Evolutionary conservation across 164 flowering plant species (phyloP).

Genomic region (Buxus sempervirens): DNA sequence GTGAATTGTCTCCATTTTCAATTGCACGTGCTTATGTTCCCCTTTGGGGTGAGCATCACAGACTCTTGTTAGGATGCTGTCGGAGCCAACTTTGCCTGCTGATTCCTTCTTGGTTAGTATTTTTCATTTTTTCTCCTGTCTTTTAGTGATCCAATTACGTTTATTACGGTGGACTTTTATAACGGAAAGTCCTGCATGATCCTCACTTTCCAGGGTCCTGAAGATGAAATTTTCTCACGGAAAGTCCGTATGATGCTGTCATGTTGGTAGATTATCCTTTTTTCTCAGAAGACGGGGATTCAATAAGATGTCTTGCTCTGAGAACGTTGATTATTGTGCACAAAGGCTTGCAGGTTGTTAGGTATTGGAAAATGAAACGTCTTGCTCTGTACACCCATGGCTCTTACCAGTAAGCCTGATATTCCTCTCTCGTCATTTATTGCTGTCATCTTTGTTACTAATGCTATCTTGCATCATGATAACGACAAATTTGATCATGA

Average conservation of each 20-base stretch:
- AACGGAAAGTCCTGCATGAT: too few relatives aligned
- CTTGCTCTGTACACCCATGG: constrained; percentile 46
- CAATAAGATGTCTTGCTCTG: constrained; percentile 35
- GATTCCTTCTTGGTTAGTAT: constrained; percentile 49
- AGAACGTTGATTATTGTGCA: constrained; percentile 44
- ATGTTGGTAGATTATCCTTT: constrained; percentile 65
- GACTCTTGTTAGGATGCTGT: constrained; percentile 45
- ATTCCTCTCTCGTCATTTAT: too few relatives aligned
- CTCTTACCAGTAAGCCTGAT: constrained; percentile 47
- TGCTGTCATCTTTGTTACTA: too few relatives aligned
- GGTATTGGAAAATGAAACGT: constrained; percentile 34
- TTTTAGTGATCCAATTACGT: not conserved
- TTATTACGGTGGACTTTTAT: too few relatives aligned
- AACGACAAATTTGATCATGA: constrained; percentile 40
- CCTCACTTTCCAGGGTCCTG: constrained; percentile 42
- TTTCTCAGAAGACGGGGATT: constrained; percentile 31
- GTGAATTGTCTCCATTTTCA: too few relatives aligned
- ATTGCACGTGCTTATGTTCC: not conserved
- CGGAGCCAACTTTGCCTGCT: constrained; percentile 53
- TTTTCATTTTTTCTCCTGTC: too few relatives aligned
- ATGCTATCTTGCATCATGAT: not conserved
- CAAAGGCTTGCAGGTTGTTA: constrained; percentile 44
- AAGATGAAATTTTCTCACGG: constrained; percentile 41
- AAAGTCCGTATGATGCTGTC: constrained; percentile 59
- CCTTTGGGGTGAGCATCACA: constrained; percentile 28